These are phyloP conservation scores for Nicotiana rustica DNA, from an alignment of 305 asterid species.

Conservation along the genomic window DNA sequence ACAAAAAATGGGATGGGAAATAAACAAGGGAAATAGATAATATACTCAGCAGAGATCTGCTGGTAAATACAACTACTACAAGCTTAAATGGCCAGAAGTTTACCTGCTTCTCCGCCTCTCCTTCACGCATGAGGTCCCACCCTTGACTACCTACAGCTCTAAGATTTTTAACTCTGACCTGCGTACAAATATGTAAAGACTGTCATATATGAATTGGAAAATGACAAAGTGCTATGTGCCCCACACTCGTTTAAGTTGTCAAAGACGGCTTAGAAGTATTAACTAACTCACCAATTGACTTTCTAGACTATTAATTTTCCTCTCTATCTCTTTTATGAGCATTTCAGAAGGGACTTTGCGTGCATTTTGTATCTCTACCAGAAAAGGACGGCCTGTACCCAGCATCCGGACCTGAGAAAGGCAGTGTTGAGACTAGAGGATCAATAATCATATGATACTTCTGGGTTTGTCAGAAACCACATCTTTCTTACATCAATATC, in stretches of 20 bases:
- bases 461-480: constrained; percentile 31
- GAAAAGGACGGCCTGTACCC: constrained; percentile 95
- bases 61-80: constrained; percentile 9
- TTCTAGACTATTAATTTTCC: constrained; percentile 61
- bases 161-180: constrained; percentile 86
- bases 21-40: neutral
- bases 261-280: constrained; percentile 38
- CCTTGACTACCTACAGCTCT: constrained; percentile 73
- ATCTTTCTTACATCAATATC: constrained; percentile 82
- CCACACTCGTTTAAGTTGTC: neutral
- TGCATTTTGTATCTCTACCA: constrained; percentile 87
- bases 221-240: neutral
- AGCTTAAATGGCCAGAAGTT: constrained; percentile 31
- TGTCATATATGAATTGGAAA: neutral
- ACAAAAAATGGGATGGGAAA: neutral
- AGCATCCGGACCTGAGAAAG: constrained; percentile 88
- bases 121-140: constrained; percentile 98
- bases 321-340: constrained; percentile 75
- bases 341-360: constrained; percentile 68
- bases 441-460: constrained; percentile 32
- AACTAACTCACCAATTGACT: constrained; percentile 62
- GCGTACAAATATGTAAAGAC: constrained; percentile 33
- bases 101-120: constrained; percentile 98
- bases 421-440: constrained; percentile 30
- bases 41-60: neutral